Evolutionary conservation across 768 basidiomycete species (phyloP), one percentile per base, ranked within the genome.

Genomic region (Kwoniella shandongensis): DNA sequence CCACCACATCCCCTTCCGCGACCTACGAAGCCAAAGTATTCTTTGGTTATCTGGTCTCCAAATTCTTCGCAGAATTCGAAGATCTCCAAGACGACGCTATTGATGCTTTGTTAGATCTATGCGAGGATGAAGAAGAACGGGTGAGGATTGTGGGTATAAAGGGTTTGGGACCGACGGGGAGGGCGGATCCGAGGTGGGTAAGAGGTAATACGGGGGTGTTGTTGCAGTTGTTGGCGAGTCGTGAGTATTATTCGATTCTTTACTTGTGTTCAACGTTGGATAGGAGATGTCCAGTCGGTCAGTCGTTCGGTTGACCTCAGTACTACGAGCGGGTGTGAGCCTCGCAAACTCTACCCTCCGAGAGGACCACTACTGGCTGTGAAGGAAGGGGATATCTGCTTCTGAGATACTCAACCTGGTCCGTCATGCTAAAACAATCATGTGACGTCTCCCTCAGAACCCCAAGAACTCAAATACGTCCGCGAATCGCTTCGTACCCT

Each of bases 41-140:
- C 30, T 69, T 72, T 47, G 66, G 66, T 17, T 68, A 63, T 3
- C 40, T 68, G 4, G 57, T 70, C 1, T 11, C 57, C 17, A 70
- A 61, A 41, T 63, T 59, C 29, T 73, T 73, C 51, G 58, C 57
- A 13, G 66, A 73, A 35, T 70, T 70, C 44, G 66, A 66, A 44
- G 66, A 70, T 55, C 44, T 73, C 23, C 71, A 73, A 61, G 71
- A 73, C 53, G 30, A 32, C 15, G 59, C 66, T 20, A 63, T 73
- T 26, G 71, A 73, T 59, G 66, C 62, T 6, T 47, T 73, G 6
- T 49, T 70, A 39, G 71, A 73, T 61, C 51, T 73, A 11, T 73
- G 71, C 53, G 71, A 73, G 59, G 71, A 73, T 50, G 71, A 73
- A n/a, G 66, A 70, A 35, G 71, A 70, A 29, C 61, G 59, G 57